Evolutionary conservation across 2,329 filamentous ascomycete genomes (phyloP), one percentile per base, ranked within the genome.

Genomic region (Didymosphaeria variabile): DNA sequence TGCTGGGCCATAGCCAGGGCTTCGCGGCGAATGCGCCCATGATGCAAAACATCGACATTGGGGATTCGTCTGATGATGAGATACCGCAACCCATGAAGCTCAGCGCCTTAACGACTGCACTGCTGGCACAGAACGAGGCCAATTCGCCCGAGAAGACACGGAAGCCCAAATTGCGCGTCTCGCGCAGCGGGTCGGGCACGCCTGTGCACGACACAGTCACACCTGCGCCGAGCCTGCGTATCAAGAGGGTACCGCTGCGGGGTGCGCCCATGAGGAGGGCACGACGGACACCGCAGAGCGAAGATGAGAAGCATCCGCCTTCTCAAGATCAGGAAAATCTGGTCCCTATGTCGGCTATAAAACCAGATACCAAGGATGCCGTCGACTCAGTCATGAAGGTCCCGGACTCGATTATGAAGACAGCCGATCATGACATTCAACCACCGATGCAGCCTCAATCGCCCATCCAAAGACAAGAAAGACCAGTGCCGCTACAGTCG

Each of bases 11-110:
- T 50, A 79, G 79, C 23, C 76, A 81, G 65, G 82, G 81, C 64
- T 83, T 83, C 66, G 75, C 77, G 23, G 76, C 81, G 31, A 74
- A 82, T 62, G 80, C 77, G 64, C 79, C 79, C 19, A 79, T 80
- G 77, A 77, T 82, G 72, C 81, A 82, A 68, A 80, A 79, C 66
- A 82, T 84, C 65, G 75, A 81, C 71, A 81, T 89, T 67, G 90
- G 92, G 70, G 94, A 97, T 75, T 97, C 92, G 82, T 97, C 94
- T 26, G 94, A 97, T 79, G 94, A 97, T 72, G 94, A 97, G 79
- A 92, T 96, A 31, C 90, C 92, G 68, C 73, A 81, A 56, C 93
- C 93, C 71, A 93, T 95, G 87, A 96, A 95, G 81, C 91, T 97
- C 76, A 97, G 93, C 76, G 93, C 94, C 71, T 87, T 95, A 67